Base-by-base conservation (phyloP, 2,329 filamentous ascomycete species). In the Aspergillus luchuensis region DNA sequence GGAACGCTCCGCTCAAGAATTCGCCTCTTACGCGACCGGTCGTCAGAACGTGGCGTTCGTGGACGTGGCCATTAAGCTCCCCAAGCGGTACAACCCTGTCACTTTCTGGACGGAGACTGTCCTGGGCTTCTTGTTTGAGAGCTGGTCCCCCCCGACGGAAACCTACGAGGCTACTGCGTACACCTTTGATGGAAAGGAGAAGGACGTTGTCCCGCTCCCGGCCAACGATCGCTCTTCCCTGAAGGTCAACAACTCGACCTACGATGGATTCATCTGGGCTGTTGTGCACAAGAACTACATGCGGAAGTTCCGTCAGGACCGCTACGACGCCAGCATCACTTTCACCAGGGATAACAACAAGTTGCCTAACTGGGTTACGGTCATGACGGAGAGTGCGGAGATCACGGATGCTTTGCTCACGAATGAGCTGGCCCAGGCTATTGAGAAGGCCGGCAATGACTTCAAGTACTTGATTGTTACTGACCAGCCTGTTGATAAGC, bases 361-460 rank as follows among this genome's bases (percentile, higher is more conserved):
- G 82, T 87, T 99, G 36, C 94, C 95, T 36, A 79, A 84, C 65
- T 99, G 93, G 93, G 83, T 89, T 58, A 97, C 92, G 11, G 87
- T 97, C 72, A 98, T 99, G 95, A 96, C 88, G 73, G 95, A 99
- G 83, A 97, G 89, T 78, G 92, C 93, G 60, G 95, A 98, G 79
- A 89, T 99, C 69, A 97, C 93, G 11, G 91, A 97, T 49, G 82
- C 87, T 6, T 81, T 99, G 67, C 85, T 99, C 54, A 97, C 92
- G 4, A 85, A 90, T n/a, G 94, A 98, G 70, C 84, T 99, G 39
- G 85, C 92, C 76, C 86, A 90, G 71, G 92, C 91, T 15, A 83
- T 96, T 66, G 85, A 90, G 71, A 79, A 89, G 56, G 91, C 91
- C 5, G 94, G 94, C 30, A 89, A 94, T 63, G 78, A 86, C 52